Conservation (phyloP, 2,329 filamentous ascomycete genomes). For the Pyrenophora graminea region DNA sequence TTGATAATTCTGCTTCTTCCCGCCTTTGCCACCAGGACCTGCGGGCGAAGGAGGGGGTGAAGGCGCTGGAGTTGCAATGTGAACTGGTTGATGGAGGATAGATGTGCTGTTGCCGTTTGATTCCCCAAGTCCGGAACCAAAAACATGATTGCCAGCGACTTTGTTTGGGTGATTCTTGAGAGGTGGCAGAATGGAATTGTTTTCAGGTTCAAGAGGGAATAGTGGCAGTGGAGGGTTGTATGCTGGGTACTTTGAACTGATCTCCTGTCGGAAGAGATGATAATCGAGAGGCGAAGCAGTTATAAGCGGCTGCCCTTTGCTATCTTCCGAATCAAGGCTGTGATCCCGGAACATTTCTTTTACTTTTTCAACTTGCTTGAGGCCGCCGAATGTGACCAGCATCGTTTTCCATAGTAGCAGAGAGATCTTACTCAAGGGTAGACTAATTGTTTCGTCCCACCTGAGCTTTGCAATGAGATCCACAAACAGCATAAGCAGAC, state of each 20-base stretch:
- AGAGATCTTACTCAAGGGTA: constrained; percentile 63
- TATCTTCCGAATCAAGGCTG: constrained; percentile 57
- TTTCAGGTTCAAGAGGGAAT: constrained; percentile 85
- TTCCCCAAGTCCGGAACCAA: constrained; percentile 56
- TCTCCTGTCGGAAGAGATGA: constrained; percentile 93
- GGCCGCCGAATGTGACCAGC: constrained; percentile 81
- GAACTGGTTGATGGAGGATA: constrained; percentile 92
- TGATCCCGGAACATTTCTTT: constrained; percentile 72
- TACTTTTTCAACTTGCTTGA: constrained; percentile 70
- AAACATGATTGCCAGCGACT: constrained; percentile 55
- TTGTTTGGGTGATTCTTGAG: constrained; percentile 72
- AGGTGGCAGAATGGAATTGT: constrained; percentile 86
- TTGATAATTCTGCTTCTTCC: constrained; percentile 99
- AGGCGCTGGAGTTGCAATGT: constrained; percentile 96
- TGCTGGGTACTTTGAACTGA: constrained; percentile 95
- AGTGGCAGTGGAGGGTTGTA: constrained; percentile 86
- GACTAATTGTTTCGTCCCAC: constrained; percentile 64
- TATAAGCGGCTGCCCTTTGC: constrained; percentile 74
- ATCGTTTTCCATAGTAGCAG: constrained; percentile 91
- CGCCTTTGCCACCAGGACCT: constrained; percentile 81
- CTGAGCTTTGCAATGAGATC: constrained; percentile 58
- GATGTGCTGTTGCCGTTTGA: constrained; percentile 59
- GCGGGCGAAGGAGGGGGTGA: constrained; percentile 93
- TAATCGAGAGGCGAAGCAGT: constrained; percentile 95
- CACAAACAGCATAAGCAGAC: constrained; percentile 72